A percentile compares a stretch with the other conserved stretches of the same genome.
These are phyloP conservation scores for Chionographis japonica DNA, from an alignment of 106 monocot genomes.

Conservation along the genomic window DNA sequence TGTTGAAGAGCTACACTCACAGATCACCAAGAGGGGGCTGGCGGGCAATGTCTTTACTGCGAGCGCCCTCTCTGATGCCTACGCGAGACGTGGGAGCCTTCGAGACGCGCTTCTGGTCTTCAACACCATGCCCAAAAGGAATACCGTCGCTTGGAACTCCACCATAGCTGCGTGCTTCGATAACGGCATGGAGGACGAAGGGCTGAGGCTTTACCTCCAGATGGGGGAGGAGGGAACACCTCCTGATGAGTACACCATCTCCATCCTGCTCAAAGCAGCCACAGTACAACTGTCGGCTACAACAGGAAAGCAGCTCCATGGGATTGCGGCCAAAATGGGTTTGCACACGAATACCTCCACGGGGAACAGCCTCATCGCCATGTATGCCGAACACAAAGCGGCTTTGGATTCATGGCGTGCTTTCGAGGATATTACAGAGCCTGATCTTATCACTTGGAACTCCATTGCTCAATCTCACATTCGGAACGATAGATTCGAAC, in stretches of 20 bases:
- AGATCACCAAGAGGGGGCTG: constrained; percentile 18
- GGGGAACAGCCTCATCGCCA: constrained; percentile 30
- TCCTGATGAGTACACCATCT: constrained; percentile 33
- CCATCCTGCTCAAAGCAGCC: constrained; percentile 20
- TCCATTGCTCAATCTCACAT: constrained; percentile 30
- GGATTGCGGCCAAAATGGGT: constrained; percentile 16
- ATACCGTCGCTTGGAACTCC: constrained; percentile 32
- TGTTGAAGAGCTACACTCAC: constrained; percentile 20
- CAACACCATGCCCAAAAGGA: constrained; percentile 16
- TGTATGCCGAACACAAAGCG: constrained; percentile 22
- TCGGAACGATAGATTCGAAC: constrained; percentile 20
- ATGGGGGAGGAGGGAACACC: constrained; percentile 11
- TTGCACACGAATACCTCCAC: constrained; percentile 6
- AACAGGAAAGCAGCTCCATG: constrained; percentile 19
- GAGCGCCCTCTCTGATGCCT: constrained; percentile 32
- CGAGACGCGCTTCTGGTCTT: constrained; percentile 25
- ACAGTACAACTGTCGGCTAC: background rate
- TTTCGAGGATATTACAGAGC: constrained; percentile 17
- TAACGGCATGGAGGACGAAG: constrained; percentile 20
- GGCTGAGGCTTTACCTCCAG: constrained; percentile 17
- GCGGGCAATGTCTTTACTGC: constrained; percentile 10
- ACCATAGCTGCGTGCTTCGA: constrained; percentile 18
- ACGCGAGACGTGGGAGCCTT: constrained; percentile 15
- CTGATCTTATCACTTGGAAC: constrained; percentile 48
- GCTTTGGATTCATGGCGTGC: constrained; percentile 10